Conservation (phyloP, 208 protist species). For the Acanthamoeba sp. region DNA sequence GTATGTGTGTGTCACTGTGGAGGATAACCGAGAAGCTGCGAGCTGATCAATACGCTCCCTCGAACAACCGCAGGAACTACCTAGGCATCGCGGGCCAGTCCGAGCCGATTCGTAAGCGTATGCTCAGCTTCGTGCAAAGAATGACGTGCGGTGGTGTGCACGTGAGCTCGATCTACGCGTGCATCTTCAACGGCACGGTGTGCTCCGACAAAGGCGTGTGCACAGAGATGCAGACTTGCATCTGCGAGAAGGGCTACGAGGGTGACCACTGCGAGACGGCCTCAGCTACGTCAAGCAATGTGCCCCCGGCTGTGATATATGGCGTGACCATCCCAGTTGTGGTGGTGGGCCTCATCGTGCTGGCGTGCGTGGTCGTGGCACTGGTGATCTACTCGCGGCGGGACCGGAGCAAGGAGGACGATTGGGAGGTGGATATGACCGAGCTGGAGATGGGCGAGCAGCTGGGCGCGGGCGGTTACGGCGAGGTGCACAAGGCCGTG, state of each 20-base stretch:
- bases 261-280: neutral
- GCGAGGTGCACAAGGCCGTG: too few relatives aligned
- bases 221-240: neutral
- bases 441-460: too few relatives aligned
- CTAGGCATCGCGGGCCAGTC: neutral
- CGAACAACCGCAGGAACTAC: neutral
- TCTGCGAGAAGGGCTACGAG: neutral
- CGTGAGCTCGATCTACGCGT: constrained; percentile 34
- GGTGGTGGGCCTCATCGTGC: neutral
- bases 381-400: neutral
- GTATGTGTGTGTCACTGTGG: neutral
- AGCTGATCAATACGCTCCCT: too few relatives aligned
- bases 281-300: neutral
- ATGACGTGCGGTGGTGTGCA: constrained; percentile 24
- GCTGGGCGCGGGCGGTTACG: too few relatives aligned
- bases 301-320: neutral
- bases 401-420: neutral
- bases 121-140: neutral
- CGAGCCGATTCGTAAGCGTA: neutral
- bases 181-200: neutral
- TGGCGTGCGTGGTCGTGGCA: neutral
- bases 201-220: constrained; percentile 38
- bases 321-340: neutral
- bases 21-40: too few relatives aligned
- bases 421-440: constrained; percentile 31